Conservation (phyloP, 2,329 filamentous ascomycete species). For the Penicillium sp. region DNA sequence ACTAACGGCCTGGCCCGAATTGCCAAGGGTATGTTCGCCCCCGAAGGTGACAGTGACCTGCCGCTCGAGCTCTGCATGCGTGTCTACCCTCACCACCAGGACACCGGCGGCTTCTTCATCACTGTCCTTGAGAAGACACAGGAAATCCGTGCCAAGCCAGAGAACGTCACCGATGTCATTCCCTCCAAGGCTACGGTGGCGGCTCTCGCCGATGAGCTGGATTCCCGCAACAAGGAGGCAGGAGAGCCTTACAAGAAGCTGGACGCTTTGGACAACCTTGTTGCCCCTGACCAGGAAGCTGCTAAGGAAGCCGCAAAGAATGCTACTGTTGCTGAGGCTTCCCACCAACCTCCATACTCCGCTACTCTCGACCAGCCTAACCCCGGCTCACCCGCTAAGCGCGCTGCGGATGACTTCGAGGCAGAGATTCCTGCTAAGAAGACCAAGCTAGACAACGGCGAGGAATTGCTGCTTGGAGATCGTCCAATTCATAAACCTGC, state of each 20-base stretch:
- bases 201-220: constrained; percentile 41
- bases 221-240: constrained; percentile 36
- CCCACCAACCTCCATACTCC: constrained; percentile 39
- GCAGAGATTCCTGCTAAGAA: constrained; percentile 49
- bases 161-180: constrained; percentile 52
- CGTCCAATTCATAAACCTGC: constrained; percentile 41
- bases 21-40: constrained; percentile 82
- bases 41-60: constrained; percentile 62
- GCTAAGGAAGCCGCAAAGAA: constrained; percentile 39
- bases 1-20: constrained; percentile 70
- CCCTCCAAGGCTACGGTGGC: constrained; percentile 45
- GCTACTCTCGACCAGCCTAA: constrained; percentile 30
- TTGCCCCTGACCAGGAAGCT: constrained; percentile 32
- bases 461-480: constrained; percentile 43
- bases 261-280: constrained; percentile 45
- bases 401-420: constrained; percentile 38
- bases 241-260: constrained; percentile 41
- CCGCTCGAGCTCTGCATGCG: constrained; percentile 90
- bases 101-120: constrained; percentile 98
- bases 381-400: constrained; percentile 34
- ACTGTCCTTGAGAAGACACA: constrained; percentile 88
- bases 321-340: constrained; percentile 39
- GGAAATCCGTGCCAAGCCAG: constrained; percentile 79
- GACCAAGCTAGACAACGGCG: constrained; percentile 46
- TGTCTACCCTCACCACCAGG: constrained; percentile 92